Evolutionary conservation across 192 early-diverging fungal genomes (phyloP), one percentile per base, ranked within the genome.

Genomic region (Thamnidium elegans): DNA sequence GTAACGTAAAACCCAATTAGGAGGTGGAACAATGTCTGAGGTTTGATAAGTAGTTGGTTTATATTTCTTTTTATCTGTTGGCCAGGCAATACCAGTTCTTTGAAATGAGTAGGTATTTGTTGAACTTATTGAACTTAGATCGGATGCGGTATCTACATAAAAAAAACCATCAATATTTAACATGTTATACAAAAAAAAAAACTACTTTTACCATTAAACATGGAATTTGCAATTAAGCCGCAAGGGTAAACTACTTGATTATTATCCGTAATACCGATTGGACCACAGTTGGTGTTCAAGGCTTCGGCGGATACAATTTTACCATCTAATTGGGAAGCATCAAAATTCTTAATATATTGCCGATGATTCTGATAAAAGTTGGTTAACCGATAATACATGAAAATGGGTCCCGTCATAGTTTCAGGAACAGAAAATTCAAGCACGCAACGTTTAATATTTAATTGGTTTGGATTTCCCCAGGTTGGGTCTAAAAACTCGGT

Each of bases 281-380:
- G 17, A 13, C 17, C 46, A 56, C 77, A 79, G 47, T 61, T 70
- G 2, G 78, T 73, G 7, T 68, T 55, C 0, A 65, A 72, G 5
- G 66, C 42, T 17, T 72, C 54, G 15, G 63, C 44, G 1, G 48
- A n/a, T 7, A 59, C 43, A 39, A 23, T 42, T 36, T 81, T 78
- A 31, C 92, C 92, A 46, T 76, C 70, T 15, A 95, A 81, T 73
- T 96, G 93, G 50, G 85, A 76, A 14, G 84, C 75, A 66, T 92
- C 87, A 67, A 85, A 92, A 61, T 81, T 87, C 65, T 92, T 91
- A 20, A 94, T 86, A 66, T 96, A 96, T 53, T 84, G 84, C 6
- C 94, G 81, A 62, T 94, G 91, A 80, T 96, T 96, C 76, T 96
- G 94, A 74, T 93, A 96, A 72, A 99, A 99, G 81, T 95, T 93